Percentiles rank a stretch among this genome's conserved stretches.
Conservation (phyloP, 805 yeast species). For the Wickerhamiella musiphila region DNA sequence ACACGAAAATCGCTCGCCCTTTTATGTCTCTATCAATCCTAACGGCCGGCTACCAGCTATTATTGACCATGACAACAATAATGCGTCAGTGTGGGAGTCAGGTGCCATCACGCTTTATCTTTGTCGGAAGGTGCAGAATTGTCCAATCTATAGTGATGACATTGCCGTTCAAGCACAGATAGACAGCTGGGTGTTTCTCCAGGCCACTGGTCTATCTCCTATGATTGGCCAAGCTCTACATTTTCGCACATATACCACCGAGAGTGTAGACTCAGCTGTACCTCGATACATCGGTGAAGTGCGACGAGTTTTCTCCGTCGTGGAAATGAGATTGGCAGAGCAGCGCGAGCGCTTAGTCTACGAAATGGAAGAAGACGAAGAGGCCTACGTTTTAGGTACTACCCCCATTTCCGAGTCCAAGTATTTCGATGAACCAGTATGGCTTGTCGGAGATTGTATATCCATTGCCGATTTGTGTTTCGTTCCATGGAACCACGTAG, state of each 20-base stretch:
- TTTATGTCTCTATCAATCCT: conserved; percentile 84
- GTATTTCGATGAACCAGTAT: conserved; percentile 82
- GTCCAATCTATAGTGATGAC: conserved; percentile 67
- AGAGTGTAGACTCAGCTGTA: conserved; percentile 67
- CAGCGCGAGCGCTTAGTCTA: conserved; percentile 75
- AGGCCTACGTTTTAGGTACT: conserved; percentile 73
- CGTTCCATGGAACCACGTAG: conserved; percentile 95
- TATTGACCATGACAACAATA: conserved; percentile 70
- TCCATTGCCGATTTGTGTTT: conserved; percentile 80
- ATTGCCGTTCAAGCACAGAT: conserved; percentile 69
- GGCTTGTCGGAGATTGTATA: conserved; percentile 77
- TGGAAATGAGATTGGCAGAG: conserved; percentile 90
- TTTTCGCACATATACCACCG: conserved; percentile 65
- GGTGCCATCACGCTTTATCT: conserved; percentile 80
- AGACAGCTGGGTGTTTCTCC: conserved; percentile 80
- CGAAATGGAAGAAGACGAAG: conserved; percentile 82
- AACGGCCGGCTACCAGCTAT: conserved; percentile 92
- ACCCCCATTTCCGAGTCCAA: conserved; percentile 72
- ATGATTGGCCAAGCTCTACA: conserved; percentile 96
- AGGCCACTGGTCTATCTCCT: conserved; percentile 95
- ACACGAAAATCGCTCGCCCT: conserved; percentile 88
- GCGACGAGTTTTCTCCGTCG: conserved; percentile 78
- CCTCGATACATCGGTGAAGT: conserved; percentile 87
- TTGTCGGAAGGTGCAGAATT: conserved; percentile 44
- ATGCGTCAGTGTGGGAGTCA: conserved; percentile 81